phyloP scores from a whole-genome alignment of 2,329 filamentous ascomycete species.

The Fusarium transvaalense region DNA sequence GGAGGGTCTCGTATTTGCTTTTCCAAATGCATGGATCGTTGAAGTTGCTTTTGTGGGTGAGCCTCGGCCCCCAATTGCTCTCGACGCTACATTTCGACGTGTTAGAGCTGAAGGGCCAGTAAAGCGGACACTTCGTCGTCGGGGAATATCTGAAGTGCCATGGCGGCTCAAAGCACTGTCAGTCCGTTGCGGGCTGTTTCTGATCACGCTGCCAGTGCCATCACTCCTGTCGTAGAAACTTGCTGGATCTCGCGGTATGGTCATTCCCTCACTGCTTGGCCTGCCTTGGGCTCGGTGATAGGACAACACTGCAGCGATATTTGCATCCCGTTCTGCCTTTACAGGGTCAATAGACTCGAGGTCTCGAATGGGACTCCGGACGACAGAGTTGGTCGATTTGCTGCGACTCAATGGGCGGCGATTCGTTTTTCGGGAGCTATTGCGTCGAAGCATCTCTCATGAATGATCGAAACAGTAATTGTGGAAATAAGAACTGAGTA shows the following conservation, averaged over 20 bases:
- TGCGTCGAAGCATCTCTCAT: slow-evolving; percentile 62
- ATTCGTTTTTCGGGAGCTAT: slow-evolving; percentile 59
- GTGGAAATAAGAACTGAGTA: not conserved
- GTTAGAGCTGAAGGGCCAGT: slow-evolving; percentile 53
- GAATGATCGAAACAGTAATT: not conserved
- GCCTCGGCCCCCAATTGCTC: slow-evolving; percentile 48
- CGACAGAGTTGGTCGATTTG: slow-evolving; percentile 65
- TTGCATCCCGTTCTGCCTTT: slow-evolving; percentile 69
- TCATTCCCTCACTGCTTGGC: slow-evolving; percentile 36
- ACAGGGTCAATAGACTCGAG: slow-evolving; percentile 64
- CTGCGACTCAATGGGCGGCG: slow-evolving; percentile 61
- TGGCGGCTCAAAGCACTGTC: slow-evolving; percentile 36
- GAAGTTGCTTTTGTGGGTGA: slow-evolving; percentile 22
- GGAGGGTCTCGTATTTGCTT: slow-evolving; percentile 31
- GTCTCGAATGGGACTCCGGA: slow-evolving; percentile 54
- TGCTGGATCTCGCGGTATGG: slow-evolving; percentile 44
- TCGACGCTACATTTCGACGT: slow-evolving; percentile 48
- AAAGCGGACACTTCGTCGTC: slow-evolving; percentile 70
- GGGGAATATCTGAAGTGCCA: slow-evolving; percentile 48
- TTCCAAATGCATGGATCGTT: slow-evolving; percentile 16
- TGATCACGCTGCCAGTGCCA: slow-evolving; percentile 36
- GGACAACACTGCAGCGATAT: slow-evolving; percentile 71
- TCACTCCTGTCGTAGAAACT: slow-evolving; percentile 39
- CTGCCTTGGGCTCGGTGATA: slow-evolving; percentile 65
- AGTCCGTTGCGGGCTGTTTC: slow-evolving; percentile 27